Conservation (phyloP, 1,284 basidiomycete genomes). For the Cutaneotrichosporon cutaneum region DNA sequence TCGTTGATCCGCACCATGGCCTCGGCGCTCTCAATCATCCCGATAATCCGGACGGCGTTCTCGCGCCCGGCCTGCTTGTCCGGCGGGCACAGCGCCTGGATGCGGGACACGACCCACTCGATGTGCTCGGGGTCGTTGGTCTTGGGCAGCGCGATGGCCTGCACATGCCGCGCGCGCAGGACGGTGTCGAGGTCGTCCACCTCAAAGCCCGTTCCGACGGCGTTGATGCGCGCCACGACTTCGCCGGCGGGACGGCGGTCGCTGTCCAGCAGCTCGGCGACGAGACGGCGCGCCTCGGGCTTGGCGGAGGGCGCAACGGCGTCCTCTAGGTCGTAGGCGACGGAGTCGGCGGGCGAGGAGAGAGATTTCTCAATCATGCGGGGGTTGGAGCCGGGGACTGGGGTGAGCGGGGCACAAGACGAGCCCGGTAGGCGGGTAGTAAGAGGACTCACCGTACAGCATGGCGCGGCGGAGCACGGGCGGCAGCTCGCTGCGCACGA, state of each 20-base stretch:
- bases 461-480: constrained; percentile 43
- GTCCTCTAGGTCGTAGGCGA: constrained; percentile 85
- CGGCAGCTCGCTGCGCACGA: constrained; percentile 10
- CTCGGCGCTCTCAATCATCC: constrained; percentile 75
- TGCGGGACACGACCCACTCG: constrained; percentile 60
- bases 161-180: constrained; percentile 54
- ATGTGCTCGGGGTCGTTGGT: constrained; percentile 68
- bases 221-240: constrained; percentile 74
- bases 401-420: no score
- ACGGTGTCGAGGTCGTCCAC: constrained; percentile 66
- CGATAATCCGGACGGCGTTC: constrained; percentile 62
- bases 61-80: constrained; percentile 30
- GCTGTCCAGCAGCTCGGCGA: constrained; percentile 61
- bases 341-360: constrained; percentile 63
- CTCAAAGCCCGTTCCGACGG: constrained; percentile 69
- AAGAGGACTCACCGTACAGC: constrained; percentile 40
- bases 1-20: constrained; percentile 51
- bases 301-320: constrained; percentile 72
- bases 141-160: constrained; percentile 72
- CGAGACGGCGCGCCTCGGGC: constrained; percentile 60
- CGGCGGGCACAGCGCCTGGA: constrained; percentile 33
- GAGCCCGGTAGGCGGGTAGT: background rate
- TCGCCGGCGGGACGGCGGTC: constrained; percentile 51
- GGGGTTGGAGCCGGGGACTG: constrained; percentile 72
- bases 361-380: constrained; percentile 78